Evolutionary conservation across 2,329 filamentous ascomycete species (phyloP).

Genomic region (Alternaria arbusti): DNA sequence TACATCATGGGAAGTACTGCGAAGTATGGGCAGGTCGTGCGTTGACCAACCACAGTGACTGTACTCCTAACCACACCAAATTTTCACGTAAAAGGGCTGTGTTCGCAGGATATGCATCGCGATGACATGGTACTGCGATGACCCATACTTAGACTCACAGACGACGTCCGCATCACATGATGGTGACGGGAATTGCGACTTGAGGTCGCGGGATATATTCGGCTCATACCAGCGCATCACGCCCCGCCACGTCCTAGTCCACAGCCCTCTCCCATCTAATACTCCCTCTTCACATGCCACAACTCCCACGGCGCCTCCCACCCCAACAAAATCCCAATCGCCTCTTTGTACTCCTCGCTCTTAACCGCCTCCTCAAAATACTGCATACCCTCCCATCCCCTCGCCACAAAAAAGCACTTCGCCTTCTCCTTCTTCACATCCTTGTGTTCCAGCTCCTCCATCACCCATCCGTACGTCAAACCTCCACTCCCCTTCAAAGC

Average conservation of each 20-base stretch:
- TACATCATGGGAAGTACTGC: neutral
- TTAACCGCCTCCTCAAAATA: constrained; percentile 1
- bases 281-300: constrained; percentile 7
- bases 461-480: constrained; percentile 1
- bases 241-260: neutral
- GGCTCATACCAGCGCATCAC: neutral
- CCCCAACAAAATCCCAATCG: neutral
- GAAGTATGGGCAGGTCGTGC: neutral
- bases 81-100: neutral
- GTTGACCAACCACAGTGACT: neutral
- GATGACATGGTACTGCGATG: neutral
- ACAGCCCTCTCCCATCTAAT: neutral
- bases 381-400: constrained; percentile 10
- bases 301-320: constrained; percentile 5
- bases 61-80: neutral
- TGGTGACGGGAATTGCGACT: neutral
- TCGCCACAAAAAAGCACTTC: constrained; percentile 5
- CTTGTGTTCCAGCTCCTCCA: constrained; percentile 10
- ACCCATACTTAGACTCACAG: neutral
- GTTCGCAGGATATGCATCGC: neutral
- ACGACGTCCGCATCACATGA: neutral
- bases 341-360: neutral
- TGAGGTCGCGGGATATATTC: neutral
- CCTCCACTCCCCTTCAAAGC: neutral
- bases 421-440: neutral